A percentile compares a stretch with the other conserved stretches of the same genome.
Evolutionary conservation across 305 asterid genomes (phyloP).

Genomic region (Plantago rigida): DNA sequence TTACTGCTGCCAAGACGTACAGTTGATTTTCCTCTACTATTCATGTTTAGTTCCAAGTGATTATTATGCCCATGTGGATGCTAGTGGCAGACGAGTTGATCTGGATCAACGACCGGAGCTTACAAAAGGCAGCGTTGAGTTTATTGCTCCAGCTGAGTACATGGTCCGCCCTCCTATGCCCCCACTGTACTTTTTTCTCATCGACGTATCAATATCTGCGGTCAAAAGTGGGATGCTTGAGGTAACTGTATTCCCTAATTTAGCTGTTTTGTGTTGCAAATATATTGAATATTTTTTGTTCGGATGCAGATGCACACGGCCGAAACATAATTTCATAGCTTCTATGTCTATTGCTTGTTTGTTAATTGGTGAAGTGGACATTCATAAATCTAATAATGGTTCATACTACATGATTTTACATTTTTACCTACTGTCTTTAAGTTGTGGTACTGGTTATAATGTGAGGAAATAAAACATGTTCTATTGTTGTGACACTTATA

Average conservation of each 20-base stretch:
- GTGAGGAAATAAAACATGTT: background rate
- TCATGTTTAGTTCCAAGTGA: conserved; percentile 75
- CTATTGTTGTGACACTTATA: background rate
- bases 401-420: no score
- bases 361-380: conserved; percentile 4
- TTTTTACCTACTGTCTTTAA: background rate
- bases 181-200: conserved; percentile 81
- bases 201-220: conserved; percentile 90
- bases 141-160: conserved; percentile 92
- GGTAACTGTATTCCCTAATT: conserved; percentile 45
- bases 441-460: background rate
- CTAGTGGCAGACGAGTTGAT: conserved; percentile 77
- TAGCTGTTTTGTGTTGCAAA: conserved; percentile 5
- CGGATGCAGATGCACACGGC: conserved; percentile 18
- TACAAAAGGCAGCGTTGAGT: conserved; percentile 81
- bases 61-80: conserved; percentile 78
- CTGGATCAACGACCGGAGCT: conserved; percentile 96
- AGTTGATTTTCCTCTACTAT: conserved; percentile 29
- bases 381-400: background rate
- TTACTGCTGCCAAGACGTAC: conserved; percentile 18
- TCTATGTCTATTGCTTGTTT: background rate
- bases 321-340: background rate
- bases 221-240: conserved; percentile 93
- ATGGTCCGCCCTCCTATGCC: conserved; percentile 99
- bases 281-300: conserved; percentile 6